These are phyloP conservation scores for Emmonsiellopsis sp. DNA, from an alignment of 2,329 filamentous ascomycete genomes.

Conservation along the genomic window DNA sequence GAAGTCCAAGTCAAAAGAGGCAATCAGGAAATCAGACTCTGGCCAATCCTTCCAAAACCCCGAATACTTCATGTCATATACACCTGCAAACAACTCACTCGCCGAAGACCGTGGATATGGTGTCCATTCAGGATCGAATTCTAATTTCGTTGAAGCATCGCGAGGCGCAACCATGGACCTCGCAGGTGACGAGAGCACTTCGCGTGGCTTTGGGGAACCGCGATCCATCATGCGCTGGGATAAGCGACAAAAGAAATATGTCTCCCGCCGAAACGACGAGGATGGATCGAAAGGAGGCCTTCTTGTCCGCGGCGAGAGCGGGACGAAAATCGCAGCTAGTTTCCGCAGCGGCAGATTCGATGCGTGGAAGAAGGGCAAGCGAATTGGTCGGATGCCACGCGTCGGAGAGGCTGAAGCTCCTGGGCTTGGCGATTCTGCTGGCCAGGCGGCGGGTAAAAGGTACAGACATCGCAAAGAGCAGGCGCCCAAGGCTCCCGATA, in stretches of 20 bases:
- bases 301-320: slow-evolving; percentile 79
- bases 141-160: slow-evolving; percentile 82
- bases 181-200: slow-evolving; percentile 69
- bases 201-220: slow-evolving; percentile 66
- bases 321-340: slow-evolving; percentile 87
- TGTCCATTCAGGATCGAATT: slow-evolving; percentile 68
- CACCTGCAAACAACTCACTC: slow-evolving; percentile 66
- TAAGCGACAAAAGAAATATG: slow-evolving; percentile 93
- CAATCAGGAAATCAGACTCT: slow-evolving; percentile 24
- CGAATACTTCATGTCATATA: slow-evolving; percentile 96
- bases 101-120: slow-evolving; percentile 90
- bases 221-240: slow-evolving; percentile 84
- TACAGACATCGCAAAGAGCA: slow-evolving; percentile 82
- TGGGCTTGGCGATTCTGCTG: slow-evolving; percentile 19
- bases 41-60: slow-evolving; percentile 61
- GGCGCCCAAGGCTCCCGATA: slow-evolving; percentile 90
- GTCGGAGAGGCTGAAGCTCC: slow-evolving; percentile 69
- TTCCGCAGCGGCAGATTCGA: slow-evolving; percentile 94
- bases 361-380: slow-evolving; percentile 79
- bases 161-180: slow-evolving; percentile 85
- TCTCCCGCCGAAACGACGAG: slow-evolving; percentile 82
- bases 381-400: slow-evolving; percentile 65
- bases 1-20: slow-evolving; percentile 43
- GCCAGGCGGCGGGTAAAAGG: slow-evolving; percentile 40
- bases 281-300: slow-evolving; percentile 69